Conservation (phyloP, 352 stramenopile genomes). For the Pseudoperonospora humuli region DNA sequence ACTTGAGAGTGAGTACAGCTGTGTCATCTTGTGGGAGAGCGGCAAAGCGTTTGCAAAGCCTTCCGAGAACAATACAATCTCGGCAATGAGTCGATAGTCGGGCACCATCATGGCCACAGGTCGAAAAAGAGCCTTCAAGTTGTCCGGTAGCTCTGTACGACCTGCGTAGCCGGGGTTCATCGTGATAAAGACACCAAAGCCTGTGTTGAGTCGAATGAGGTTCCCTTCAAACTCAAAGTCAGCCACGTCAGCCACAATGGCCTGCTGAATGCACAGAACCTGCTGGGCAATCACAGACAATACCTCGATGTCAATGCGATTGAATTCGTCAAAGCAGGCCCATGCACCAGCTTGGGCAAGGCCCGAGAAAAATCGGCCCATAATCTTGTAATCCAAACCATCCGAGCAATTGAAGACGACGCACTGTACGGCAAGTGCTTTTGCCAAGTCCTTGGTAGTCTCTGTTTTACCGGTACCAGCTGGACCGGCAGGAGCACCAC, state of each 20-base stretch:
- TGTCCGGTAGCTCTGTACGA: slow-evolving; percentile 89
- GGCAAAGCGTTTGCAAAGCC: slow-evolving; percentile 90
- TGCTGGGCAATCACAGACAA: slow-evolving; percentile 94
- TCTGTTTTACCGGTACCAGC: too few species aligned
- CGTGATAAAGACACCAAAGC: slow-evolving; percentile 93
- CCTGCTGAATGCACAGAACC: slow-evolving; percentile 92
- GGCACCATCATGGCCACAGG: slow-evolving; percentile 94
- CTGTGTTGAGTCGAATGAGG: slow-evolving; percentile 85
- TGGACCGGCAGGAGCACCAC: slow-evolving; percentile 88
- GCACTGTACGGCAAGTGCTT: slow-evolving; percentile 90
- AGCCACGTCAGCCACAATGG: slow-evolving; percentile 82
- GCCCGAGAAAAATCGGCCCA: slow-evolving; percentile 93
- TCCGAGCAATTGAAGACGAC: slow-evolving; percentile 96
- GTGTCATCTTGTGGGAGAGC: slow-evolving; percentile 92
- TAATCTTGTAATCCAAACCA: slow-evolving; percentile 94
- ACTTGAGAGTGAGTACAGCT: slow-evolving; percentile 89
- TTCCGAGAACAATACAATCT: slow-evolving; percentile 93
- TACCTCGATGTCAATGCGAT: slow-evolving; percentile 94
- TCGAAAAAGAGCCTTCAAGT: slow-evolving; percentile 91
- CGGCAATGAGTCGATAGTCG: slow-evolving; percentile 90
- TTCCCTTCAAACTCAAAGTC: slow-evolving; percentile 93
- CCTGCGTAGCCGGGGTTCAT: slow-evolving; percentile 94
- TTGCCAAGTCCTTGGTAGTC: slow-evolving; percentile 92
- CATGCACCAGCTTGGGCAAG: slow-evolving; percentile 89
- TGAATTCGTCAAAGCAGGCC: slow-evolving; percentile 96